A percentile compares a stretch with the other conserved stretches of the same genome.
Conservation (phyloP, 768 basidiomycete species). For the Xanthoconium purpureum region DNA sequence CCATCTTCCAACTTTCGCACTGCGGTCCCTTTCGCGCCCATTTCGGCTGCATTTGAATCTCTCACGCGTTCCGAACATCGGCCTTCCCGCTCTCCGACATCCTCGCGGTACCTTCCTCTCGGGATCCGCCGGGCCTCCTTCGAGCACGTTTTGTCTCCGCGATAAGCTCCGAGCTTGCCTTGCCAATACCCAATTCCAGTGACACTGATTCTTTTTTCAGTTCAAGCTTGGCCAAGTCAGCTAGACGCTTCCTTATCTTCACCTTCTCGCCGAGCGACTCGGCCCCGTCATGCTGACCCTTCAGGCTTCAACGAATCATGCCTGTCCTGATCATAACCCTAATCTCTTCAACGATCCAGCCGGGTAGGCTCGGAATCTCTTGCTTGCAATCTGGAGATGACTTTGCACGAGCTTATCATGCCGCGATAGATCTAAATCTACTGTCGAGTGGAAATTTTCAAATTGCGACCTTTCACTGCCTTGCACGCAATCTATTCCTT, state of each 20-base stretch:
- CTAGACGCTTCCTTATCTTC: neutral
- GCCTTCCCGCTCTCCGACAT: neutral
- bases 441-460: neutral
- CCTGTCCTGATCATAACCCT: neutral
- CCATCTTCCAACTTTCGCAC: neutral
- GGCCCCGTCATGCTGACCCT: too few species aligned
- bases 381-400: neutral
- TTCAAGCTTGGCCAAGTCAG: neutral
- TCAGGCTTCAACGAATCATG: neutral
- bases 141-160: neutral
- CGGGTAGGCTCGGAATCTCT: neutral
- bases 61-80: conserved; percentile 3
- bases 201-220: neutral
- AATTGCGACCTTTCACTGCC: neutral
- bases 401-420: neutral
- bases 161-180: neutral
- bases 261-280: neutral
- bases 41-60: neutral
- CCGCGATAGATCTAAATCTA: neutral
- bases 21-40: neutral
- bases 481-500: neutral
- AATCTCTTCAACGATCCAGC: neutral
- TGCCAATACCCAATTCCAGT: neutral
- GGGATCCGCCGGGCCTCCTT: neutral
- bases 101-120: neutral